phyloP scores from a whole-genome alignment of 2,329 filamentous ascomycete species.

The Pyricularia grisea region DNA sequence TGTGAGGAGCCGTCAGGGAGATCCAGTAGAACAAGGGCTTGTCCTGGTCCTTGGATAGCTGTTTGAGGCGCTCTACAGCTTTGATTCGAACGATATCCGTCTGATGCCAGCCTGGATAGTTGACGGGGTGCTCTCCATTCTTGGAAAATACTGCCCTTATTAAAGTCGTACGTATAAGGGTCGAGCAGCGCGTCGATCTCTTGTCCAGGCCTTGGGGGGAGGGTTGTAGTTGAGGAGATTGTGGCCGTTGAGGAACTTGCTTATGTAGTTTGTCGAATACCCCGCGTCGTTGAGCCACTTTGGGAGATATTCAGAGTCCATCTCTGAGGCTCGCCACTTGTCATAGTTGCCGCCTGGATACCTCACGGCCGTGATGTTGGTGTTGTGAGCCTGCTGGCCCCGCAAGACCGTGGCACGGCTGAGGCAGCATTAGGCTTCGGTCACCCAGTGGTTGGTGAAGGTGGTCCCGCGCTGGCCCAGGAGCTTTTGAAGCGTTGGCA shows the following conservation, averaged over 20 bases:
- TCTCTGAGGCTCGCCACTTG: conserved; percentile 30
- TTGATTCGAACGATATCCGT: conserved; percentile 44
- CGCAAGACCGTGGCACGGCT: conserved; percentile 57
- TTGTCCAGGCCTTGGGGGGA: conserved; percentile 17
- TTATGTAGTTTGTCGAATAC: conserved; percentile 31
- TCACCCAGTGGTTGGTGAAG: conserved; percentile 55
- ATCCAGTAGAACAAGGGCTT: conserved; percentile 14
- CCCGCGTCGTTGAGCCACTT: conserved; percentile 32
- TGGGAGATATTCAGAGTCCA: conserved; percentile 31
- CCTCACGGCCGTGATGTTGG: conserved; percentile 52
- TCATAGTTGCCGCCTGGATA: conserved; percentile 35
- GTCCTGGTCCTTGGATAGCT: conserved; percentile 8
- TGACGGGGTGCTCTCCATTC: conserved; percentile 37
- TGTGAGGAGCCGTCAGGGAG: conserved; percentile 13
- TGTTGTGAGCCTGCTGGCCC: conserved; percentile 59
- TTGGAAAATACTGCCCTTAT: conserved; percentile 15
- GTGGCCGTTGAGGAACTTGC: conserved; percentile 35
- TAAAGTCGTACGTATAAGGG: conserved; percentile 18
- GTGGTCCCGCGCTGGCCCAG: too few species aligned
- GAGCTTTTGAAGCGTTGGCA: too few species aligned
- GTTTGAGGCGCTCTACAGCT: conserved; percentile 12
- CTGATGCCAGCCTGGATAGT: conserved; percentile 43
- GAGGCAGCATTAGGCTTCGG: conserved; percentile 58
- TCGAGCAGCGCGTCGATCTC: conserved; percentile 14
- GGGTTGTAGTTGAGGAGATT: conserved; percentile 28